These are phyloP conservation scores for Leptographium wingfieldii DNA, from an alignment of 2,329 filamentous ascomycete species.

Conservation along the genomic window DNA sequence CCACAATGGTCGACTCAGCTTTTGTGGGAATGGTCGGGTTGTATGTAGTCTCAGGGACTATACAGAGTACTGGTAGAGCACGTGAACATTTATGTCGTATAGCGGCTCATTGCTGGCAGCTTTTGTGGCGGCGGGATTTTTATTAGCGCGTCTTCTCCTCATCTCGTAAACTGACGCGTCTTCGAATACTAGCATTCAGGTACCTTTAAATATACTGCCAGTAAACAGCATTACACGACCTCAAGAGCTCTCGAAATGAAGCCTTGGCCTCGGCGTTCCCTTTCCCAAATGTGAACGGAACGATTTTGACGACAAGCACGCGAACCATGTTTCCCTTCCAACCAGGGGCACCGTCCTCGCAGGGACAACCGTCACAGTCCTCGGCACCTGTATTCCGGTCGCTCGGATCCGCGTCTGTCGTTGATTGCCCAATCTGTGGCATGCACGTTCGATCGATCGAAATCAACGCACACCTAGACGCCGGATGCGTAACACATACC, in stretches of 20 bases:
- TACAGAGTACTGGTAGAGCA: not conserved
- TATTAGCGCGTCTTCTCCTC: not conserved
- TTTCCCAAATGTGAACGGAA: not conserved
- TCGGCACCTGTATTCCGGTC: not conserved
- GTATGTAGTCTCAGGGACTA: too few relatives aligned
- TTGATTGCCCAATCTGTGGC: slow-evolving; percentile 73
- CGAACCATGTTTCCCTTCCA: slow-evolving; percentile 3
- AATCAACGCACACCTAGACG: slow-evolving; percentile 90
- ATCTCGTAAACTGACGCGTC: not conserved
- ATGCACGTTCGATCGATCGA: slow-evolving; percentile 56
- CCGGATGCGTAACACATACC: slow-evolving; percentile 53
- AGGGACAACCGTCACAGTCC: not conserved
- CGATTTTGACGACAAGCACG: not conserved
- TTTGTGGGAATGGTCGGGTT: too few relatives aligned
- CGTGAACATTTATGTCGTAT: not conserved
- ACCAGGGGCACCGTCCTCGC: not conserved
- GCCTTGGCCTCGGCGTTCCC: not conserved
- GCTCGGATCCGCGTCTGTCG: slow-evolving; percentile 23
- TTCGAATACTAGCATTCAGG: not conserved
- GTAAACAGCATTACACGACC: not conserved
- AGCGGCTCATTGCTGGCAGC: not conserved
- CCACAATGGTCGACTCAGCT: too few relatives aligned
- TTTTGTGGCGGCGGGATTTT: not conserved
- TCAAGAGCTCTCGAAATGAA: not conserved
- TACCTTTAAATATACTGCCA: too few relatives aligned